Evolutionary conservation across 441 rosid genomes (phyloP), one percentile per base, ranked within the genome.

Genomic region (Brassica hybrid): DNA sequence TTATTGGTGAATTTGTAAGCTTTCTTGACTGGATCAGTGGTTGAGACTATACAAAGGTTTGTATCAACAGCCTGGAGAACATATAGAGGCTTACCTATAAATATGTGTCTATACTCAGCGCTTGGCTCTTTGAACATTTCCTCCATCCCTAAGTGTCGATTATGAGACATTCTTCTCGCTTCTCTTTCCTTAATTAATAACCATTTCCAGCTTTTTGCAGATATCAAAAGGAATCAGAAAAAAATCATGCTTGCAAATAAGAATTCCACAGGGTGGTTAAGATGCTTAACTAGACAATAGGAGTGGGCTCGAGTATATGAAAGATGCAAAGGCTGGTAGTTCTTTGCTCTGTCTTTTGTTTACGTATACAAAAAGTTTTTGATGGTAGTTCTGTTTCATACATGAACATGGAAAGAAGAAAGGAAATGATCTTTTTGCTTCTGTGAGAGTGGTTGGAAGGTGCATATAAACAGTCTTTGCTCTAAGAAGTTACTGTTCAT

Each of bases 391-490:
- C 17, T 58, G 38, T 72, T 67, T 60, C 80, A 76, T 83, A 64
- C 87, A 95, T 96, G 94, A 95, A 74, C 96, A 93, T 84, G 91
- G 89, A 64, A 86, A 77, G 30, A 91, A 84, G 78, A 91, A 82
- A 82, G 96, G 98, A 84, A 83, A 85, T 87, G 98, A 96, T 63
- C 97, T 96, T 81, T 93, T 96, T 83, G 97, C 97, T 65, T 94
- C 96, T 38, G 97, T 96, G 63, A 85, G 98, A 16, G 81, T 94
- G 75, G 83, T 91, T 80, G 97, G 97, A 77, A 91, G 97, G 99
- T 95, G 84, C 67, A 54, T 19, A 77, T 66, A 69, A 14, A 62
- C 74, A 72, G 45, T 68, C 70, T 73, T 77, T 70, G 69, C 74
- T 32, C 50, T 52, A 61, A 74, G 63, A 48, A 5, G 19, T 5